Evolutionary conservation across 768 basidiomycete species (phyloP), one percentile per base, ranked within the genome.

Genomic region (Macrolepiota albuminosa): DNA sequence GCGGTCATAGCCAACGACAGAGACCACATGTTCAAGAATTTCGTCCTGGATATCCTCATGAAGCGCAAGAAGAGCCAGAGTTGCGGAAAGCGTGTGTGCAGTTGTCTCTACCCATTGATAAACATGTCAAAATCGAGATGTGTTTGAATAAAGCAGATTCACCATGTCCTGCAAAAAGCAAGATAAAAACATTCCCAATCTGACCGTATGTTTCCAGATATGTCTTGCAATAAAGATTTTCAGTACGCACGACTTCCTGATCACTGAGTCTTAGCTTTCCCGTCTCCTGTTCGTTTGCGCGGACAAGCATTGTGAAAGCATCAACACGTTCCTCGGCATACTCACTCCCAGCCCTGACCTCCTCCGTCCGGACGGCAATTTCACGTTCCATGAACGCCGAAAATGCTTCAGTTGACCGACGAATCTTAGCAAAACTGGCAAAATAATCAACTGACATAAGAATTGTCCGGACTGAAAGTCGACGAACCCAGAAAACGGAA

Each of bases 101-200:
- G 78, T 80, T 0, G 78, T 81, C 66, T 80, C 78, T 78, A 56
- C 36, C 31, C 42, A 57, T 46, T 7, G 47, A 2, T 37, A 7
- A 16, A 46, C n/a, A 39, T 48, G 36, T 62, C 31, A 18, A 13
- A 11, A 45, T 26, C 52, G 7, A 33, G 2, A 29, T 8, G 13
- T 13, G 24, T 29, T 31, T 18, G n/a, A 33, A 21, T 1, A 9
- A 5, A 40, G 39, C n/a, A 6, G 14, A 55, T 71, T 40, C 60
- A 79, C 84, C 84, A 66, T 85, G 83, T 4, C 85, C 85, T 33
- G 84, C 84, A 39, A 86, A 79, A 11, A 87, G 69, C 62, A 83
- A 68, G 11, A 77, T 64, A 61, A 77, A 84, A 0, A 82, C 65
- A 55, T 84, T 84, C 4, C 82, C 83, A 46, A 83, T 81, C 82